Base-by-base conservation (phyloP, 2,329 filamentous ascomycete species). In the Epichloe gansuensis region DNA sequence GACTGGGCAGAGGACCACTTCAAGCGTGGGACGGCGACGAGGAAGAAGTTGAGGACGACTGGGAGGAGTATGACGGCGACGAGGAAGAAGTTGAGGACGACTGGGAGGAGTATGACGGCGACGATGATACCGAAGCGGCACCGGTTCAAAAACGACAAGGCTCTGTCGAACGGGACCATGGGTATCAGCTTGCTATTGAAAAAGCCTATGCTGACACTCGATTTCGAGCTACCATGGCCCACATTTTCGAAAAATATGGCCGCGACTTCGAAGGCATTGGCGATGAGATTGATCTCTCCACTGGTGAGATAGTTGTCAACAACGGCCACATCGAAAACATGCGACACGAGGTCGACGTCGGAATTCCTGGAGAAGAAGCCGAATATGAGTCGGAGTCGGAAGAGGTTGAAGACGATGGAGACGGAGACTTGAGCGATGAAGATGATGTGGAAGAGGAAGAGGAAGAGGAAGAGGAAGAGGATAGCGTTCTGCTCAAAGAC, bases 211-310 rank as follows among this genome's bases (percentile, higher is more conserved):
- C 89, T 53, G 82, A 87, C 55, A 71, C 75, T 56, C 82, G 81
- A 53, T 77, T 95, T 41, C 91, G 93, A 65, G 83, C 81, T n/a
- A 82, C 82, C 5, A 93, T 95, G 64, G 89, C 95, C 63, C 74
- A 80, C 52, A 95, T 97, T 51, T 95, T 95, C 64, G 80, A 85
- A 55, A 96, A 95, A 66, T 96, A 95, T 65, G 82, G 77, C 50
- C 82, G 76, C 57, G 86, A 96, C 64, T 95, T 95, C 61, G 81
- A 82, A 2, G 85, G 83, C 4, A 76, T 91, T 49, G 89, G 85
- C 51, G 91, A 97, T 66, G 89, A 95, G 69, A 89, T 97, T 60
- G 88, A 97, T 66, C 73, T 95, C 52, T 73, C 75, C 48, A 91
- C 87, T 0, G 89, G 88, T 51, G 74, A 87, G 53, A 82, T 97